phyloP scores from a whole-genome alignment of 306 rosid genomes.

The Castanea sativa region DNA sequence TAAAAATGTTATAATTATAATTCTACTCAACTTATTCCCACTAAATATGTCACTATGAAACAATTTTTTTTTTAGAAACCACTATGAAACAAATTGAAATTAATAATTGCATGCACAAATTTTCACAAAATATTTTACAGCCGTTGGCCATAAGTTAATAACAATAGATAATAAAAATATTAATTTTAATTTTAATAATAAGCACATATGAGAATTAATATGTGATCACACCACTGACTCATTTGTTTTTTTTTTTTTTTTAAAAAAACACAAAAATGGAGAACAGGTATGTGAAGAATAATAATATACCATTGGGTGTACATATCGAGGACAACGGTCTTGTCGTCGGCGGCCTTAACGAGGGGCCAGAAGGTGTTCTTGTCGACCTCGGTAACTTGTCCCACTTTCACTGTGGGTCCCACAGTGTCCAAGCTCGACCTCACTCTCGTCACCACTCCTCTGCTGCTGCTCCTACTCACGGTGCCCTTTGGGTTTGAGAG shows the following conservation, averaged over 20 bases:
- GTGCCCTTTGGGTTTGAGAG: constrained; percentile 1
- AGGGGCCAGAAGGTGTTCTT: constrained; percentile 98
- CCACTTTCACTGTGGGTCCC: constrained; percentile 59
- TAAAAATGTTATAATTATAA: too few relatives aligned
- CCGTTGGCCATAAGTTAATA: too few relatives aligned
- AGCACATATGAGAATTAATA: too few relatives aligned
- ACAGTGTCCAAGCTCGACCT: constrained; percentile 69
- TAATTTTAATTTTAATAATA: too few relatives aligned
- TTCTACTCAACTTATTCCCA: too few relatives aligned
- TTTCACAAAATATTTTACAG: too few relatives aligned
- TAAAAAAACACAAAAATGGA: neutral
- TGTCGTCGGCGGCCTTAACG: constrained; percentile 85
- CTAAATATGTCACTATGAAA: too few relatives aligned
- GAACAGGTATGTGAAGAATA: neutral
- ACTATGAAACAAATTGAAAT: too few relatives aligned
- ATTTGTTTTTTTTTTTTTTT: neutral
- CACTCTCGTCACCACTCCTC: constrained; percentile 17
- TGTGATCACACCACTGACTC: too few relatives aligned
- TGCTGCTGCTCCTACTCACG: constrained; percentile 13
- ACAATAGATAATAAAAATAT: too few relatives aligned
- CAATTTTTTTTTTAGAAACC: too few relatives aligned
- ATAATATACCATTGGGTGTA: constrained; percentile 82
- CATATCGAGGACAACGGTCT: constrained; percentile 94
- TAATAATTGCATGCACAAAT: too few relatives aligned
- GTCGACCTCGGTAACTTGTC: constrained; percentile 83